Percentiles rank a stretch among this genome's conserved stretches.
phyloP scores from a whole-genome alignment of 2,329 filamentous ascomycete species.

The Tricladium varicosporioides region DNA sequence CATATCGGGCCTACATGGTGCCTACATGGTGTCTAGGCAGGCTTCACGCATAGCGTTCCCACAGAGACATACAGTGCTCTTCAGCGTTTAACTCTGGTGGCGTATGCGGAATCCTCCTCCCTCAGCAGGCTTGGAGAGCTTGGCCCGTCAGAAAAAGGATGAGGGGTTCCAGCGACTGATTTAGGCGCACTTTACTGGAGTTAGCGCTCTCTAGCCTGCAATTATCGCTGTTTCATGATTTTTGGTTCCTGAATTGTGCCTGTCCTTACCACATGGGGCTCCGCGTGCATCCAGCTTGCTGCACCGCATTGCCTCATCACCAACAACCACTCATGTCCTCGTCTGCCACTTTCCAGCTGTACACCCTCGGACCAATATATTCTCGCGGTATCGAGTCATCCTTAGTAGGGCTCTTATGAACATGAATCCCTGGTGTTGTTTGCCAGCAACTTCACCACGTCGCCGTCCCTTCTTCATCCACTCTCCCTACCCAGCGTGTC shows the following conservation, averaged over 20 bases:
- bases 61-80: no score
- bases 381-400: not conserved
- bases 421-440: no score
- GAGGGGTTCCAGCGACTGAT: not conserved
- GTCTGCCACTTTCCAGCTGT: not conserved
- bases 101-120: no score
- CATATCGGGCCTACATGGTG: no score
- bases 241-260: constrained; percentile 19
- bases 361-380: not conserved
- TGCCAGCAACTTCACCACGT: no score
- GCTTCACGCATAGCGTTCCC: no score
- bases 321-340: not conserved
- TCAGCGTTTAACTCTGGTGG: no score
- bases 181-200: not conserved
- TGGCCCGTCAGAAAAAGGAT: no score
- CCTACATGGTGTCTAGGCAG: no score
- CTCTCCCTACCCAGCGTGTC: not conserved
- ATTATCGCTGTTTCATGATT: constrained; percentile 10
- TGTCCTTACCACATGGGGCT: constrained; percentile 14
- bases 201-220: constrained; percentile 4
- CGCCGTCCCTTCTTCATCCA: not conserved
- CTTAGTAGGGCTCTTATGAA: no score
- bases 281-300: constrained; percentile 1
- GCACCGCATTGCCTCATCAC: constrained; percentile 2
- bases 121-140: no score